Evolutionary conservation across 169 alveolate genomes (phyloP).

Genomic region (Perkinsus olseni): DNA sequence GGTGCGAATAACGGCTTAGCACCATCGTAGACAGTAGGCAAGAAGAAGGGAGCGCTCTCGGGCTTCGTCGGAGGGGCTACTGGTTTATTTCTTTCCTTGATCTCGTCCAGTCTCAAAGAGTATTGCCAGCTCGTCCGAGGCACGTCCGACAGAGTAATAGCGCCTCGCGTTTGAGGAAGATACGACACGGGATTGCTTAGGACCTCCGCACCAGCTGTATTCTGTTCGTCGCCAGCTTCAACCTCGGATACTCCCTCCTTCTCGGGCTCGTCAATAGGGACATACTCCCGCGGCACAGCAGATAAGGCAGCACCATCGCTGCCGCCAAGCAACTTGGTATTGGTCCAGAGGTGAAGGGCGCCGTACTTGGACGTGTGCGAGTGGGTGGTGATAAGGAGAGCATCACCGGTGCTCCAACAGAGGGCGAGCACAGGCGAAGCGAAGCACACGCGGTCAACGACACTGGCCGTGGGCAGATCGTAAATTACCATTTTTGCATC

Average conservation of each 20-base stretch:
- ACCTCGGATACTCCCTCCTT: neutral
- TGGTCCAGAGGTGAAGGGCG: neutral
- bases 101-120: slow-evolving; percentile 44
- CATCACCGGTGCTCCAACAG: neutral
- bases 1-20: neutral
- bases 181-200: neutral
- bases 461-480: neutral
- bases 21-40: slow-evolving; percentile 25
- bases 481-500: neutral
- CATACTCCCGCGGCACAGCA: slow-evolving; percentile 3
- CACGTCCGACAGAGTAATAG: slow-evolving; percentile 22
- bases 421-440: neutral
- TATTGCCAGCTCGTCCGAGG: slow-evolving; percentile 25
- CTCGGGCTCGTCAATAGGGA: neutral
- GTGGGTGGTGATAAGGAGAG: neutral
- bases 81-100: slow-evolving; percentile 70
- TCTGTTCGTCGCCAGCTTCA: neutral
- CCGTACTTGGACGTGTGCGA: neutral
- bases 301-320: neutral
- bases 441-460: neutral
- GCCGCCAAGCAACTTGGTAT: neutral
- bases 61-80: slow-evolving; percentile 54
- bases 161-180: neutral
- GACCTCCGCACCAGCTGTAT: neutral
- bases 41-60: slow-evolving; percentile 70